A percentile compares a stretch with the other conserved stretches of the same genome.
phyloP scores from a whole-genome alignment of 2,329 filamentous ascomycete genomes.

The Colletotrichum spinosum region DNA sequence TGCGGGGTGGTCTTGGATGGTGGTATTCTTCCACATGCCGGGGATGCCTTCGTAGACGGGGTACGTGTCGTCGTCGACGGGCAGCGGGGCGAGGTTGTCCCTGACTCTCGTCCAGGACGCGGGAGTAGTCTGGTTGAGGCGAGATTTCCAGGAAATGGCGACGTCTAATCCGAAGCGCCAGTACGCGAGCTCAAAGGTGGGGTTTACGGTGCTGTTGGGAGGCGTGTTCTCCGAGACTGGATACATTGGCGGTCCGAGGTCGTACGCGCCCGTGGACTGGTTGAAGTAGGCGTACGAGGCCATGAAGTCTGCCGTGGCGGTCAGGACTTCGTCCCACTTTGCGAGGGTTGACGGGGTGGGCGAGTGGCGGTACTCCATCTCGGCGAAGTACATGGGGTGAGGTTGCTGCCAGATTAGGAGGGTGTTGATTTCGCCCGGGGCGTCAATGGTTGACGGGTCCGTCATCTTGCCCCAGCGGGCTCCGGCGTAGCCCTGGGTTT shows the following conservation, averaged over 20 bases:
- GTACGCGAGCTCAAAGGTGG: slow-evolving; percentile 71
- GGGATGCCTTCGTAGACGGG: slow-evolving; percentile 63
- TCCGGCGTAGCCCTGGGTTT: slow-evolving; percentile 55
- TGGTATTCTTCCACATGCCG: slow-evolving; percentile 55
- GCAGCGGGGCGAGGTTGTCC: slow-evolving; percentile 65
- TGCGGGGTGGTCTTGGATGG: slow-evolving; percentile 55
- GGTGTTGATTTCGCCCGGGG: slow-evolving; percentile 71
- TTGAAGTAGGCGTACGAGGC: slow-evolving; percentile 68
- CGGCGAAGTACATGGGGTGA: slow-evolving; percentile 70
- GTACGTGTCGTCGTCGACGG: slow-evolving; percentile 61
- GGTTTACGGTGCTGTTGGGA: slow-evolving; percentile 67
- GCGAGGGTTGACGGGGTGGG: slow-evolving; percentile 55
- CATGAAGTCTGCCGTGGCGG: slow-evolving; percentile 69
- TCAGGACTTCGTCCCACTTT: slow-evolving; percentile 65
- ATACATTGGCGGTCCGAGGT: slow-evolving; percentile 59
- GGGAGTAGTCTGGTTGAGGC: slow-evolving; percentile 57
- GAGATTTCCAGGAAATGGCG: slow-evolving; percentile 63
- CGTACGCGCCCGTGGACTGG: slow-evolving; percentile 61
- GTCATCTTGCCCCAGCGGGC: slow-evolving; percentile 57
- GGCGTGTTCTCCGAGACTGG: slow-evolving; percentile 67
- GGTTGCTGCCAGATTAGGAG: slow-evolving; percentile 73
- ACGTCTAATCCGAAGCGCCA: slow-evolving; percentile 70
- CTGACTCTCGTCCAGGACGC: slow-evolving; percentile 59
- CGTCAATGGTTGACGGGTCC: slow-evolving; percentile 62
- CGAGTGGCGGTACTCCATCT: slow-evolving; percentile 62